Conservation (phyloP, 495 filamentous ascomycete species). For the Achaetomiella virescens region DNA sequence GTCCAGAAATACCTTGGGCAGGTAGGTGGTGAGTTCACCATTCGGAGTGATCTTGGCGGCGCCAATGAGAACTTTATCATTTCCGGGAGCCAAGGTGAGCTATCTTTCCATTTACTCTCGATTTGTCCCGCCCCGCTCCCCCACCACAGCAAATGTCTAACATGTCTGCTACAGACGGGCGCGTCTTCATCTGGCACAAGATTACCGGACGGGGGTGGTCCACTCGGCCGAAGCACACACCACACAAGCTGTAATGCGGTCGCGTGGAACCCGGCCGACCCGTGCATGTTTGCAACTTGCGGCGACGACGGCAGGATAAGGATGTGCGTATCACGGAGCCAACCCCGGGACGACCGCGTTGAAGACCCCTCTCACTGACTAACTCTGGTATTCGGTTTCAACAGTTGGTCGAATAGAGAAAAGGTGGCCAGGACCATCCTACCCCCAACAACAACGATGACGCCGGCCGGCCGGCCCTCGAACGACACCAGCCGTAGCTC, state of each 20-base stretch:
- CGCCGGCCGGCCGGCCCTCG: constrained; percentile 4
- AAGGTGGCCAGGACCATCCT: background rate
- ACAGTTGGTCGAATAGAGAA: constrained; percentile 29
- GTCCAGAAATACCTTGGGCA: constrained; percentile 69
- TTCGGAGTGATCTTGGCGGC: constrained; percentile 79
- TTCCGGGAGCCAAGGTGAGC: constrained; percentile 82
- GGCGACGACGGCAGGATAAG: constrained; percentile 82
- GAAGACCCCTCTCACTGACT: background rate
- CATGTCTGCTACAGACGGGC: constrained; percentile 19
- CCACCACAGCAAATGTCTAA: background rate
- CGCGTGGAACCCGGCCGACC: constrained; percentile 79
- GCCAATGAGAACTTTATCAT: constrained; percentile 86
- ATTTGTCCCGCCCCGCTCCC: background rate
- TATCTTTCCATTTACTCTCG: background rate
- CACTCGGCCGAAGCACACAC: constrained; percentile 71
- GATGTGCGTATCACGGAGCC: constrained; percentile 63
- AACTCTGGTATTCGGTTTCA: background rate
- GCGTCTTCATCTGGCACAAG: constrained; percentile 85
- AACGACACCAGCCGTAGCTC: constrained; percentile 10
- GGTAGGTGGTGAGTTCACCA: constrained; percentile 63
- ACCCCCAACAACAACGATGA: background rate
- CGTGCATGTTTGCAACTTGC: constrained; percentile 82
- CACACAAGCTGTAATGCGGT: constrained; percentile 77
- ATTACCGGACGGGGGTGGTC: constrained; percentile 65
- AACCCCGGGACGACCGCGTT: background rate